A percentile compares a stretch with the other conserved stretches of the same genome.
phyloP scores from a whole-genome alignment of 768 basidiomycete genomes.

The Mycena polygramma region DNA sequence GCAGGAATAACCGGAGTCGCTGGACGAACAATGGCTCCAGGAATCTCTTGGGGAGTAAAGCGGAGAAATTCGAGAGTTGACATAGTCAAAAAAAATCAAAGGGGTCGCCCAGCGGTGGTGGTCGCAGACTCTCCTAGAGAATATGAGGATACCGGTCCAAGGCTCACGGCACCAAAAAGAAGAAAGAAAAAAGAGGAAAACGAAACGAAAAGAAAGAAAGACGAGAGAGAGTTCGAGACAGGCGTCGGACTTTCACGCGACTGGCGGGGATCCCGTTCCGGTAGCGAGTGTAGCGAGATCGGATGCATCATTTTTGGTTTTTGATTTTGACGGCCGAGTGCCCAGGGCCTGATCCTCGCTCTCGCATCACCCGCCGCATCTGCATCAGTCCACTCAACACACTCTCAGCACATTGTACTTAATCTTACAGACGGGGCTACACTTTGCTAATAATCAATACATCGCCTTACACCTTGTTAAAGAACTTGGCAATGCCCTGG shows the following conservation, averaged over 20 bases:
- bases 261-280: no score
- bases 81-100: slow-evolving; percentile 27
- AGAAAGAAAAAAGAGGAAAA: slow-evolving; percentile 30
- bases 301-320: neutral
- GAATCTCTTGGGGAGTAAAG: slow-evolving; percentile 48
- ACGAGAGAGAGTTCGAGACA: slow-evolving; percentile 20
- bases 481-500: slow-evolving; percentile 64
- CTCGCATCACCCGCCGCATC: neutral
- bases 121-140: slow-evolving; percentile 41
- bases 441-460: neutral
- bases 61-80: slow-evolving; percentile 43
- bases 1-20: neutral
- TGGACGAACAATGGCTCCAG: slow-evolving; percentile 55
- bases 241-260: neutral
- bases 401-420: neutral
- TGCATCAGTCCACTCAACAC: slow-evolving; percentile 15
- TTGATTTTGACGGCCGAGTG: no score
- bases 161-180: slow-evolving; percentile 26
- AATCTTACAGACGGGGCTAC: neutral
- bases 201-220: slow-evolving; percentile 31
- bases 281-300: neutral
- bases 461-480: slow-evolving; percentile 35
- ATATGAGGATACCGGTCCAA: slow-evolving; percentile 40
- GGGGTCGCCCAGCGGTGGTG: slow-evolving; percentile 34
- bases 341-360: no score